Conservation (phyloP, 306 rosid species). For the Oemleria cerasiformis region DNA sequence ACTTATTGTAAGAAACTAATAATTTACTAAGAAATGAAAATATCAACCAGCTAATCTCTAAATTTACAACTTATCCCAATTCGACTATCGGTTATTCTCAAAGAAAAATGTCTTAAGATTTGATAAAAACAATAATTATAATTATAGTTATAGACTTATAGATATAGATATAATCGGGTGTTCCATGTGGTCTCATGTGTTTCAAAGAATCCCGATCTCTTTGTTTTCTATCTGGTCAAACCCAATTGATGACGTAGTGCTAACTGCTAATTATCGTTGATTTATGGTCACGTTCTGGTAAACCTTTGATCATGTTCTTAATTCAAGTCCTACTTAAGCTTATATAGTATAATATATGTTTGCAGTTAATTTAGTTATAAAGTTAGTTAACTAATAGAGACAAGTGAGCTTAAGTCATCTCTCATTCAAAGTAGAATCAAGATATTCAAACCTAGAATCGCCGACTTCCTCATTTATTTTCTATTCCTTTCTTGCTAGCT, state of each 20-base stretch:
- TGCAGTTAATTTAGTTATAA: conserved; percentile 44
- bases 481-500: neutral
- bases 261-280: conserved; percentile 6
- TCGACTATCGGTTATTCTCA: too few species aligned
- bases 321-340: conserved; percentile 7
- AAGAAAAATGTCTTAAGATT: too few species aligned
- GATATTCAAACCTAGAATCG: neutral
- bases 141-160: too few species aligned
- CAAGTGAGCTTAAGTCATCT: conserved; percentile 3
- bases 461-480: neutral
- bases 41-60: too few species aligned
- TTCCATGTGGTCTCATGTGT: conserved; percentile 77
- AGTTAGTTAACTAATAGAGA: conserved; percentile 33
- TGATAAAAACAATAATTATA: too few species aligned
- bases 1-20: too few species aligned
- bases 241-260: conserved; percentile 27
- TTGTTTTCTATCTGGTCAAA: conserved; percentile 36
- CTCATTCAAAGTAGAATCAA: neutral
- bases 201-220: conserved; percentile 30
- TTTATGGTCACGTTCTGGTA: conserved; percentile 46
- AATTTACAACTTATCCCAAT: too few species aligned
- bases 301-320: conserved; percentile 53
- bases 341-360: neutral
- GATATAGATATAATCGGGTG: conserved; percentile 14
- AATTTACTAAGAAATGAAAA: too few species aligned